Evolutionary conservation across 768 basidiomycete species (phyloP).

Genomic region (Termitomyces sp.): DNA sequence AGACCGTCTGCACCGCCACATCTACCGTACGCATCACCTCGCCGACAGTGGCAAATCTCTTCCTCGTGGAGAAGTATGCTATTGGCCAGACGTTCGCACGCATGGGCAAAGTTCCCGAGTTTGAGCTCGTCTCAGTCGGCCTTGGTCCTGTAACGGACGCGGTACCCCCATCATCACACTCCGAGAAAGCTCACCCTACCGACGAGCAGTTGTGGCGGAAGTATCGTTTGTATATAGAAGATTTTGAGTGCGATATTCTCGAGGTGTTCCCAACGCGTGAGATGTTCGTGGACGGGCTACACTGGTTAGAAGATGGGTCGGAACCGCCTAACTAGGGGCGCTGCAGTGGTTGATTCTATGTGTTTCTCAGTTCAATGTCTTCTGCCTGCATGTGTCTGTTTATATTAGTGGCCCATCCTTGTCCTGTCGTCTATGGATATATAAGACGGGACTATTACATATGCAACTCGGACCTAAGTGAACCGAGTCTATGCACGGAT

Average conservation of each 20-base stretch:
- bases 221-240: conserved; percentile 51
- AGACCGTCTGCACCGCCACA: conserved; percentile 57
- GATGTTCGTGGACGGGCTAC: conserved; percentile 54
- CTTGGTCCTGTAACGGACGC: conserved; percentile 25
- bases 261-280: conserved; percentile 65
- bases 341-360: too few species aligned
- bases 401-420: conserved; percentile 10
- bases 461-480: too few species aligned
- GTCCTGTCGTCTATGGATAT: too few species aligned
- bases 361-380: conserved; percentile 11
- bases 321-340: background rate
- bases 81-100: conserved; percentile 60
- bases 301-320: conserved; percentile 41
- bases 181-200: conserved; percentile 13
- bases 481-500: too few species aligned
- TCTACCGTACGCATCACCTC: conserved; percentile 60
- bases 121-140: conserved; percentile 52
- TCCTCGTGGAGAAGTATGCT: conserved; percentile 36
- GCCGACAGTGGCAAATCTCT: conserved; percentile 50
- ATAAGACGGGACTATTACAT: too few species aligned
- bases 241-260: conserved; percentile 62
- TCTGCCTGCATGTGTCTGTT: conserved; percentile 20
- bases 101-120: conserved; percentile 46
- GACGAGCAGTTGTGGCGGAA: conserved; percentile 41
- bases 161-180: background rate